Evolutionary conservation across 192 early-diverging fungal species (phyloP).

Genomic region (Umbelopsis isabellina): DNA sequence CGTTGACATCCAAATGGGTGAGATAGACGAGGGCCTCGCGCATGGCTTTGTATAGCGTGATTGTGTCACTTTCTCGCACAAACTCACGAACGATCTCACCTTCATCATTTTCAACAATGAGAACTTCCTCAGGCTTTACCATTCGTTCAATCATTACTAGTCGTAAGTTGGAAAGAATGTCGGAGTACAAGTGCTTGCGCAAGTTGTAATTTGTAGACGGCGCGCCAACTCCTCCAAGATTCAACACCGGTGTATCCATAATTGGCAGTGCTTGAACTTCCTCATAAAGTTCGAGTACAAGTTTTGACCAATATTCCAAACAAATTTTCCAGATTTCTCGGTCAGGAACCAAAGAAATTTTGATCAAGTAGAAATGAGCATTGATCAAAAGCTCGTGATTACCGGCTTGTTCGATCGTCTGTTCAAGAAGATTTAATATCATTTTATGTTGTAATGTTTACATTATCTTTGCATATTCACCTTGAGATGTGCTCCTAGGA

Average conservation of each 20-base stretch:
- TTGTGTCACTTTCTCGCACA: slow-evolving; percentile 97
- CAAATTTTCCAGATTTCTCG: slow-evolving; percentile 98
- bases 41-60: slow-evolving; percentile 98
- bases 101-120: slow-evolving; percentile 98
- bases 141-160: slow-evolving; percentile 98
- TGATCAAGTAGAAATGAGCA: slow-evolving; percentile 90
- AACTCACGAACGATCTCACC: slow-evolving; percentile 98
- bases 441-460: not conserved
- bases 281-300: slow-evolving; percentile 86
- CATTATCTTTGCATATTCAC: slow-evolving; percentile 42
- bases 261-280: slow-evolving; percentile 68
- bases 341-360: slow-evolving; percentile 90
- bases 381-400: slow-evolving; percentile 61
- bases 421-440: slow-evolving; percentile 19
- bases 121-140: slow-evolving; percentile 97
- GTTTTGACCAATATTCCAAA: slow-evolving; percentile 95
- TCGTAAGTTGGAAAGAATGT: slow-evolving; percentile 83
- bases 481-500: slow-evolving; percentile 83
- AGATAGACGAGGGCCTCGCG: slow-evolving; percentile 96
- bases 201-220: slow-evolving; percentile 27
- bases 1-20: slow-evolving; percentile 92
- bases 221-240: slow-evolving; percentile 52
- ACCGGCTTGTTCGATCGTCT: slow-evolving; percentile 61
- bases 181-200: slow-evolving; percentile 85
- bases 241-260: slow-evolving; percentile 60